Evolutionary conservation across 2,329 filamentous ascomycete species (phyloP).

Genomic region (Uncinocarpus reesii): DNA sequence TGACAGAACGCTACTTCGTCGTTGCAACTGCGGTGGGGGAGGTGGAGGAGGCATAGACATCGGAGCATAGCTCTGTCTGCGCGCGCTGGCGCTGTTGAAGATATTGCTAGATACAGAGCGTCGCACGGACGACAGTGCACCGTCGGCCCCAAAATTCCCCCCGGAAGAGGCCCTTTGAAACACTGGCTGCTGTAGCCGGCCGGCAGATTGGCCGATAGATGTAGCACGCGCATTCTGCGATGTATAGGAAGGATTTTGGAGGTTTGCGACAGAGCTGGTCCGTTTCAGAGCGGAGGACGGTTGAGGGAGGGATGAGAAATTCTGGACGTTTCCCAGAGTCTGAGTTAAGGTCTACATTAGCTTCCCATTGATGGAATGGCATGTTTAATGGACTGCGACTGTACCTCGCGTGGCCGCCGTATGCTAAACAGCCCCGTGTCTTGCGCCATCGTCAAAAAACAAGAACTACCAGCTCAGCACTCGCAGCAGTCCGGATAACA

Average conservation of each 20-base stretch:
- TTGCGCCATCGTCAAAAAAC: conserved; percentile 59
- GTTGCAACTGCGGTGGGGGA: conserved; percentile 43
- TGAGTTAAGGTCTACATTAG: conserved; percentile 21
- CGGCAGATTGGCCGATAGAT: conserved; percentile 77
- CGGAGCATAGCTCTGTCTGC: conserved; percentile 64
- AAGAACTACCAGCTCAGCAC: conserved; percentile 22
- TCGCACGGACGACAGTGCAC: conserved; percentile 72
- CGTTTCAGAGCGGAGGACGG: conserved; percentile 91
- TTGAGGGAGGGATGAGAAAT: conserved; percentile 77
- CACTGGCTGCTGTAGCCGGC: conserved; percentile 72
- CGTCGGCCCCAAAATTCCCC: conserved; percentile 68
- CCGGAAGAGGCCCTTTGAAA: conserved; percentile 67
- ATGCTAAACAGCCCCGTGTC: conserved; percentile 83
- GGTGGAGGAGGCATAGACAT: conserved; percentile 44
- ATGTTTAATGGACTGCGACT: conserved; percentile 23
- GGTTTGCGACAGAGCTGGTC: conserved; percentile 63
- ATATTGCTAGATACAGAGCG: conserved; percentile 65
- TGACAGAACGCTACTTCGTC: conserved; percentile 73
- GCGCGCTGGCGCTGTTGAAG: conserved; percentile 46
- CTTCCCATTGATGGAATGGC: neutral
- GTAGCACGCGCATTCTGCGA: conserved; percentile 68
- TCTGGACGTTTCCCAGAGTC: conserved; percentile 78
- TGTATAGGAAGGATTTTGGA: conserved; percentile 53
- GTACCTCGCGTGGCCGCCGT: conserved; percentile 79
- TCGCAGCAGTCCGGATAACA: neutral